Conservation (phyloP, 2,329 filamentous ascomycete genomes). For the Aspergillus novoparasiticus region DNA sequence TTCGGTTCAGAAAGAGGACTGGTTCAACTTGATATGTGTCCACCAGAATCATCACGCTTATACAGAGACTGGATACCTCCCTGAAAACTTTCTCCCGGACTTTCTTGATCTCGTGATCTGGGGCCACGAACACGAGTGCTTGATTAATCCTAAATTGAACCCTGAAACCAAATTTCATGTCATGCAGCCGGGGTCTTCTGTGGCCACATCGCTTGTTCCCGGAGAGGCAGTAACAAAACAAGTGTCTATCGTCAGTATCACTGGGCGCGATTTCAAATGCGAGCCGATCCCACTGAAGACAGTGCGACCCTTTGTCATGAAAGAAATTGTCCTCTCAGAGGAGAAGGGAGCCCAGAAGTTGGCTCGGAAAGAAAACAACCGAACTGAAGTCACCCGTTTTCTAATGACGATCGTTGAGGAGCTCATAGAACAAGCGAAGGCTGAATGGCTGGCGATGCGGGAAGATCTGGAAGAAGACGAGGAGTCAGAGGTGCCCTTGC, state of each 20-base stretch:
- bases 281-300: constrained; percentile 83
- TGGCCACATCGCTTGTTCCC: constrained; percentile 87
- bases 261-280: constrained; percentile 76
- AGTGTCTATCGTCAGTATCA: constrained; percentile 81
- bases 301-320: constrained; percentile 87
- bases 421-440: constrained; percentile 81
- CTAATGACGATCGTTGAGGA: constrained; percentile 79
- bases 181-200: constrained; percentile 95
- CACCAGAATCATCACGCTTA: constrained; percentile 96
- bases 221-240: constrained; percentile 92
- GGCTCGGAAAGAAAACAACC: constrained; percentile 80
- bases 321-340: constrained; percentile 75
- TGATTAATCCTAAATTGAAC: constrained; percentile 82
- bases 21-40: constrained; percentile 94
- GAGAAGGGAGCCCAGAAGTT: constrained; percentile 77
- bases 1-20: constrained; percentile 76
- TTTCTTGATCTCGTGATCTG: constrained; percentile 92
- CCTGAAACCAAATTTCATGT: constrained; percentile 89
- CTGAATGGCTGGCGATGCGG: constrained; percentile 79
- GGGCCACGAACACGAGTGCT: constrained; percentile 97
- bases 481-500: constrained; percentile 68
- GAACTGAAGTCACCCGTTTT: constrained; percentile 74
- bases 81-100: constrained; percentile 87
- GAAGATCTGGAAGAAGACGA: constrained; percentile 61
- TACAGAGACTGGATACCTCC: constrained; percentile 89